phyloP scores from a whole-genome alignment of 805 yeast genomes.

The Kockiozyma suomiensis region DNA sequence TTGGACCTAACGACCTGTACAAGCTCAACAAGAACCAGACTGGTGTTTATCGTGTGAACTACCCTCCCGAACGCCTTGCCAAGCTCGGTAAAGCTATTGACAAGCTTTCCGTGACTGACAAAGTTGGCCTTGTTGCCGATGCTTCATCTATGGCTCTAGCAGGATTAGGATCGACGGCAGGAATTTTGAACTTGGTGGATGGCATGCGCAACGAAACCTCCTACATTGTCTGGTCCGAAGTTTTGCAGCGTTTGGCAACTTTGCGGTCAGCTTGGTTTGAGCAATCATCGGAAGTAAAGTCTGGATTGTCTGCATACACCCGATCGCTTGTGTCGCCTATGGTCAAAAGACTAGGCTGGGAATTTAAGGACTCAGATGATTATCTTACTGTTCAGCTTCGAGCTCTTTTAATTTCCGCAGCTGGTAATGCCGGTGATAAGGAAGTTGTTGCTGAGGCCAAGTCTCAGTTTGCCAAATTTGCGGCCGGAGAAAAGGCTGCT shows the following conservation, averaged over 20 bases:
- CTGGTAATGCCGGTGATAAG: constrained; percentile 56
- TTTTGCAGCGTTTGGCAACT: constrained; percentile 47
- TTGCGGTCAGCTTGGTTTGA: constrained; percentile 44
- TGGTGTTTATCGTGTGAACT: constrained; percentile 75
- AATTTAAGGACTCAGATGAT: constrained; percentile 54
- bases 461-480: constrained; percentile 42
- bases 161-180: constrained; percentile 66
- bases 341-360: constrained; percentile 61
- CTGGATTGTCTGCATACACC: constrained; percentile 55
- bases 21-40: constrained; percentile 74
- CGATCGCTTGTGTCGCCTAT: constrained; percentile 56
- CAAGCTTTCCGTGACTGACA: constrained; percentile 69
- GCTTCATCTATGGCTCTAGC: constrained; percentile 70
- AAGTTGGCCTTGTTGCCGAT: constrained; percentile 81
- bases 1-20: constrained; percentile 48
- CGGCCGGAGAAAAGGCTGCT: constrained; percentile 51
- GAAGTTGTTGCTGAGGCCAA: constrained; percentile 52
- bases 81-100: constrained; percentile 55
- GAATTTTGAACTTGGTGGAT: constrained; percentile 60
- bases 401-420: constrained; percentile 60
- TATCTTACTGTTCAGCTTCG: constrained; percentile 66
- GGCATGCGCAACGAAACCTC: constrained; percentile 52
- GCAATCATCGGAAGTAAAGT: constrained; percentile 45
- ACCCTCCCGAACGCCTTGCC: constrained; percentile 67
- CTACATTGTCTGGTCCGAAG: constrained; percentile 65